phyloP scores from a whole-genome alignment of 129 eudicot genomes.

The sunflower (Helianthus annuus) region HanXRQr2.0-SUNRISE NC_035435.2:90238468-90238967 shows the following conservation, averaged over 20 bases:
- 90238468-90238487: conserved; percentile 5
- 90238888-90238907: too few relatives aligned
- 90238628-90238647: conserved; percentile 7
- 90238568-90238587: conserved; percentile 5
- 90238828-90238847: too few relatives aligned
- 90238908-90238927: too few relatives aligned
- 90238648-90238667: background rate
- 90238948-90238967: too few relatives aligned
- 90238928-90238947: too few relatives aligned
- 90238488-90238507: background rate
- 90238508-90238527: conserved; percentile 1
- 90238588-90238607: background rate
- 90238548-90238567: background rate
- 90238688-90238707: conserved; percentile 9
- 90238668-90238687: background rate
- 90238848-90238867: too few relatives aligned
- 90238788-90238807: too few relatives aligned
- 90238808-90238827: too few relatives aligned
- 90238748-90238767: too few relatives aligned
- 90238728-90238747: too few relatives aligned
- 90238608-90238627: background rate
- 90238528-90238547: background rate
- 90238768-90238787: too few relatives aligned
- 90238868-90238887: too few relatives aligned
- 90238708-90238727: background rate